Base-by-base conservation (phyloP, 2,329 filamentous ascomycete genomes). In the Aspergillus awamori region DNA sequence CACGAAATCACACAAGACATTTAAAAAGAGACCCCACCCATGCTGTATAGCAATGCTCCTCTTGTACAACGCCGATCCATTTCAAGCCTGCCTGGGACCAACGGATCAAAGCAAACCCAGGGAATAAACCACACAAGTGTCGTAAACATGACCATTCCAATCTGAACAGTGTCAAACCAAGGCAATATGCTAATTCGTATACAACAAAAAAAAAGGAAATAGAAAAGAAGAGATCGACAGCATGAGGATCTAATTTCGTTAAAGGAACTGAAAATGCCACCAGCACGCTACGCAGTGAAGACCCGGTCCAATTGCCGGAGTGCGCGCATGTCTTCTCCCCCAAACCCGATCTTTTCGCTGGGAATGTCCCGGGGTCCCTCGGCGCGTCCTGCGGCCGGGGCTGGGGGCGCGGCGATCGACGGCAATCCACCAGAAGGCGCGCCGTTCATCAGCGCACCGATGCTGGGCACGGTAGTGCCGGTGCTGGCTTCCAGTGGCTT, bases 231-330 rank as follows among this genome's bases (percentile, higher is more conserved):
- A 36, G 33, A 36, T 36, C 33, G 33, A 36, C 33, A 36, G 45
- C 36, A 15, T 51, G 43, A 33, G 17, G 24, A 52, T 41, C 36
- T 22, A 43, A 28, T 43, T 28, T 33, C 39, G 8, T 28, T 15
- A 30, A 51, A 17, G 28, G 22, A 11, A n/a, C 13, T 13, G 41
- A 39, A 11, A 22, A 17, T 10, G 13, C 33, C 22, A 17, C 33
- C 52, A 30, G 8, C 22, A 26, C 17, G 11, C 72, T 63, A 79
- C 39, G 75, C 75, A 7, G 70, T 77, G 57, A 84, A 84, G 1
- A 81, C 82, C 22, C 80, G 76, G 74, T 92, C 86, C 53, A 92
- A 78, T 71, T 90, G 87, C 64, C 86, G 82, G 49, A 91, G 74
- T 1, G 87, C 88, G 65, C 87, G 81, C 63, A 83, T 83, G 66